Conservation (phyloP, 2,329 filamentous ascomycete species). For the Aurifilum marmelostoma region DNA sequence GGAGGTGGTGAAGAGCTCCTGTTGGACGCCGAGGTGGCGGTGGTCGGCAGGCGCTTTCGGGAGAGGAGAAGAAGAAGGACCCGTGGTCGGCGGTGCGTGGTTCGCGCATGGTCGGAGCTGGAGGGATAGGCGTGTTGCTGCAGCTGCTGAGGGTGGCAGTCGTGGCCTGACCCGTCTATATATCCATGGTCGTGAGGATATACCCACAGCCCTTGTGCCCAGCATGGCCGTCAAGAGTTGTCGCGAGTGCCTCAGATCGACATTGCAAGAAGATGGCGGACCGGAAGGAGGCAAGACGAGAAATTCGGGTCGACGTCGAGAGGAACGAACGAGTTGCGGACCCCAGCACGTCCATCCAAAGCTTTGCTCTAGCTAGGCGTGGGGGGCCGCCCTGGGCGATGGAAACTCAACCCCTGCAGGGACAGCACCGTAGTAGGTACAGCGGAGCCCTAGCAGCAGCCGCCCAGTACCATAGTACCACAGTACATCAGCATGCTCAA, state of each 20-base stretch:
- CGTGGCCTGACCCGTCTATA: neutral
- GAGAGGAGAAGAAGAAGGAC: constrained; percentile 23
- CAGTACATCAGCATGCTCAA: no score
- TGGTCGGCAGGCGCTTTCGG: constrained; percentile 51
- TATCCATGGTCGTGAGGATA: constrained; percentile 25
- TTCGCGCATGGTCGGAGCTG: constrained; percentile 36
- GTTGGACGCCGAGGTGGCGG: constrained; percentile 62
- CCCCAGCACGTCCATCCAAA: neutral
- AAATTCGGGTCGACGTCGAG: neutral
- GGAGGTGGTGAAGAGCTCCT: constrained; percentile 80
- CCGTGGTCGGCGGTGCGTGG: constrained; percentile 35
- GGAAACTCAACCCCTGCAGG: neutral
- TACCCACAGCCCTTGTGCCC: constrained; percentile 32
- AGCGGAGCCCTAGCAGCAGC: neutral
- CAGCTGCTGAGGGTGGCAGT: neutral
- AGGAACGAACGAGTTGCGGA: neutral
- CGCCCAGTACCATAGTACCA: neutral
- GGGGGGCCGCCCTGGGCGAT: neutral
- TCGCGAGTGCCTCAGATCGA: neutral
- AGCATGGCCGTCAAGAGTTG: constrained; percentile 34
- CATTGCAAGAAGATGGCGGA: neutral
- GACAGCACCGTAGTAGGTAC: neutral
- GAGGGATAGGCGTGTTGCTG: neutral
- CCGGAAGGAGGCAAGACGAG: neutral
- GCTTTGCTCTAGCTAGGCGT: neutral